Conservation (phyloP, 352 stramenopile species). For the Pythium folliculosum region DNA sequence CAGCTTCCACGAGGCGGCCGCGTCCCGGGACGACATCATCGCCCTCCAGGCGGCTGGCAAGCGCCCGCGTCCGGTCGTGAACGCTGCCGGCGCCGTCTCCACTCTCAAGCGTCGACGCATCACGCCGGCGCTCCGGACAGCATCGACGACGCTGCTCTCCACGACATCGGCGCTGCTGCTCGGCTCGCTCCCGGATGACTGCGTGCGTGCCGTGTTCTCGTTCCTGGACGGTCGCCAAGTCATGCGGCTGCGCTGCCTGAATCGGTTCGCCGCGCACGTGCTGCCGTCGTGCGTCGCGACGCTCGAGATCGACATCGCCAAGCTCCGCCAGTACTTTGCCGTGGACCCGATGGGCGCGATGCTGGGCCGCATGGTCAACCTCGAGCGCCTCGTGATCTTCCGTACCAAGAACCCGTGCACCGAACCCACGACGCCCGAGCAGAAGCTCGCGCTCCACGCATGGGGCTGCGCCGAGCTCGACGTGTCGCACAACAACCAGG, state of each 20-base stretch:
- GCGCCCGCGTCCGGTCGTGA: not conserved
- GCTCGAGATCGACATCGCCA: slow-evolving; percentile 52
- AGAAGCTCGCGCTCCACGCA: slow-evolving; percentile 51
- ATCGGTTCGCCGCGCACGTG: slow-evolving; percentile 49
- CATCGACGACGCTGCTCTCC: not conserved
- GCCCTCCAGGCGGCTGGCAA: not conserved
- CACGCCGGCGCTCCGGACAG: not conserved
- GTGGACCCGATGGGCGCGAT: slow-evolving; percentile 21
- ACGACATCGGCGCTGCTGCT: slow-evolving; percentile 13
- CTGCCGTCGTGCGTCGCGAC: slow-evolving; percentile 52
- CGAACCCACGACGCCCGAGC: slow-evolving; percentile 20
- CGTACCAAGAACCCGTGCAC: slow-evolving; percentile 33
- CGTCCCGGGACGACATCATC: slow-evolving; percentile 28
- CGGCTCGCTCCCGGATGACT: slow-evolving; percentile 43
- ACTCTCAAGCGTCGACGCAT: slow-evolving; percentile 44
- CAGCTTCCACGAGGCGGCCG: slow-evolving; percentile 63
- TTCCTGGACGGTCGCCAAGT: slow-evolving; percentile 67
- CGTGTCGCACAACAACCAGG: slow-evolving; percentile 52
- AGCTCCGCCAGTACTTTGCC: slow-evolving; percentile 38
- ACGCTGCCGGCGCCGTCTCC: no score
- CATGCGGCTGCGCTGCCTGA: slow-evolving; percentile 48
- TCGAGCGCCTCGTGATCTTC: slow-evolving; percentile 62
- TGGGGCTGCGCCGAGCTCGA: slow-evolving; percentile 66
- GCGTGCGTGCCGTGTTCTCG: slow-evolving; percentile 49
- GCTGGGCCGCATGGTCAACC: slow-evolving; percentile 52